A percentile compares a stretch with the other conserved stretches of the same genome.
These are phyloP conservation scores for Vanrija pseudolonga DNA, from an alignment of 1,284 basidiomycete genomes.

Conservation along the genomic window DNA sequence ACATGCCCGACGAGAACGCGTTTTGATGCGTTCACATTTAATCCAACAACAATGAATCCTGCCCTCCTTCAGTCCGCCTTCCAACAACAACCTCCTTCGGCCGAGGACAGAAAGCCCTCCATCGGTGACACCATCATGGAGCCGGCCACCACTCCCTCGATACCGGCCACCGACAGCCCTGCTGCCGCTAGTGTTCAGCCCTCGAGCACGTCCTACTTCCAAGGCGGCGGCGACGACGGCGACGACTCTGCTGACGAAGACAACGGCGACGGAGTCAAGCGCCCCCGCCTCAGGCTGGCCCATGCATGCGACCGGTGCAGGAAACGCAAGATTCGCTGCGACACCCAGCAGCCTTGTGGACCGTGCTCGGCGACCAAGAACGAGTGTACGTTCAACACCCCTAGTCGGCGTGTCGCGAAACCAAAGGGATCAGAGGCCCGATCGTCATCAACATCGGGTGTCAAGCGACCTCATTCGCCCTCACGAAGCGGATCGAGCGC, in stretches of 20 bases:
- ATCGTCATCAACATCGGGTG: slow-evolving; percentile 15
- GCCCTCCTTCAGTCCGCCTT: slow-evolving; percentile 9
- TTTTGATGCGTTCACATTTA: not conserved
- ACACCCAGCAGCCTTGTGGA: slow-evolving; percentile 50
- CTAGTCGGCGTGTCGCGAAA: slow-evolving; percentile 43
- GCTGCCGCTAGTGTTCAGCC: not conserved
- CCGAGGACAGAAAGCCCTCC: slow-evolving; percentile 7
- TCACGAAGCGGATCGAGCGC: slow-evolving; percentile 4
- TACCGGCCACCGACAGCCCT: not conserved
- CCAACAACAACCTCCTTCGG: not conserved
- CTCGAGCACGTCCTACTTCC: not conserved
- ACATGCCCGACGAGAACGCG: too few species aligned
- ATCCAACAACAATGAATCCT: slow-evolving; percentile 15
- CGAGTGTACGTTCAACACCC: slow-evolving; percentile 50
- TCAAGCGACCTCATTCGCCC: slow-evolving; percentile 35
- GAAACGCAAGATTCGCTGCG: slow-evolving; percentile 47
- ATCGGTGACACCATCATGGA: not conserved
- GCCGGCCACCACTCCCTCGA: not conserved
- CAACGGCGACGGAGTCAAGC: slow-evolving; percentile 33
- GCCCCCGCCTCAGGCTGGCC: slow-evolving; percentile 46
- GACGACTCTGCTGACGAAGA: slow-evolving; percentile 12
- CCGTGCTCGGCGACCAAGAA: slow-evolving; percentile 48
- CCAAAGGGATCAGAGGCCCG: slow-evolving; percentile 26
- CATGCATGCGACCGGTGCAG: slow-evolving; percentile 45
- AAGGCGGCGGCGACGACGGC: slow-evolving; percentile 5